Conservation (phyloP, 352 stramenopile genomes). For the Thraustochytrium sp. region DNA sequence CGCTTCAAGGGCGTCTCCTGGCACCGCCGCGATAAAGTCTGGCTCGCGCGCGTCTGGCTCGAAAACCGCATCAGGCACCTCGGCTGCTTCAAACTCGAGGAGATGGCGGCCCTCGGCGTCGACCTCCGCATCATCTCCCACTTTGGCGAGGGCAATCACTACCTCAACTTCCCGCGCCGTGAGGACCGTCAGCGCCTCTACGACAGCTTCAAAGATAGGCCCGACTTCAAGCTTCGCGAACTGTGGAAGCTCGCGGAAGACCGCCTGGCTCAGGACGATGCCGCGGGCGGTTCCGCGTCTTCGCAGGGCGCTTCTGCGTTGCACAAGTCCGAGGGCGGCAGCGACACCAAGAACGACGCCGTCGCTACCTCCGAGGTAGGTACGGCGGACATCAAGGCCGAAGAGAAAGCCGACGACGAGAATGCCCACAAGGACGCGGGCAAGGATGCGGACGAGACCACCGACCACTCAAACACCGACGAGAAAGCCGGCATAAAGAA, state of each 20-base stretch:
- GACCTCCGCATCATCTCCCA: neutral
- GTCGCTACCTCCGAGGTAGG: too few species aligned
- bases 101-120: slow-evolving; percentile 34
- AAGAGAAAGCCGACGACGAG: too few species aligned
- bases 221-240: slow-evolving; percentile 7
- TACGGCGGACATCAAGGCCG: too few species aligned
- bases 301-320: too few species aligned
- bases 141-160: neutral
- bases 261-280: neutral
- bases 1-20: slow-evolving; percentile 29
- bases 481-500: too few species aligned
- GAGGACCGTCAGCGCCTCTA: neutral
- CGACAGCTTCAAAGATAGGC: neutral
- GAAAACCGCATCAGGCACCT: slow-evolving; percentile 21
- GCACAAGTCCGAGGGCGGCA: too few species aligned
- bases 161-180: slow-evolving; percentile 3
- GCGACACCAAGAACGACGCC: too few species aligned
- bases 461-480: too few species aligned
- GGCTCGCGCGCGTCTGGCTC: slow-evolving; percentile 36
- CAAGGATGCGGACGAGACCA: too few species aligned
- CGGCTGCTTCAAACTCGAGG: slow-evolving; percentile 39
- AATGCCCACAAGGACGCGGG: too few species aligned
- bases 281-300: too few species aligned
- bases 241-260: neutral
- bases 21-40: slow-evolving; percentile 38